phyloP scores from a whole-genome alignment of 106 monocot genomes.

The Dendrobium catenatum region DNA sequence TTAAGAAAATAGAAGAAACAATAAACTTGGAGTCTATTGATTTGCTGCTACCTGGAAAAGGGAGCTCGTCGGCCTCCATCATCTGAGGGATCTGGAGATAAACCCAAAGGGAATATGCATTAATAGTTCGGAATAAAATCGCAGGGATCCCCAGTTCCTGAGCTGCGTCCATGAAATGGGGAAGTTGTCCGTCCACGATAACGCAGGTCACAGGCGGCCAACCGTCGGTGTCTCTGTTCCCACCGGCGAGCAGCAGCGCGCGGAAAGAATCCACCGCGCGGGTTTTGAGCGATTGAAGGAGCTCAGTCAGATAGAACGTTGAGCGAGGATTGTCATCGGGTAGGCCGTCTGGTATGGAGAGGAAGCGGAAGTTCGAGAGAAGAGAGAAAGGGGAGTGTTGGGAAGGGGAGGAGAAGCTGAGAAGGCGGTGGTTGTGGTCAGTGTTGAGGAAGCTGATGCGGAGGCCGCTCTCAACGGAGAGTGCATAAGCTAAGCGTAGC shows the following conservation, averaged over 20 bases:
- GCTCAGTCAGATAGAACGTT: neutral
- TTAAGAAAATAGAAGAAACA: too few relatives aligned
- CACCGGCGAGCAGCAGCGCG: slow-evolving; percentile 8
- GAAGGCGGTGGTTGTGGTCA: neutral
- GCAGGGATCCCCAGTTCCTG: slow-evolving; percentile 40
- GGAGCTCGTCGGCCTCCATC: slow-evolving; percentile 1
- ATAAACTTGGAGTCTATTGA: too few relatives aligned
- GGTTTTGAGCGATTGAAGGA: slow-evolving; percentile 17
- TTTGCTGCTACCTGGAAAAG: too few relatives aligned
- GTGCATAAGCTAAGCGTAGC: neutral
- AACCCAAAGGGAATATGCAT: slow-evolving; percentile 25
- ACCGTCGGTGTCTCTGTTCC: neutral
- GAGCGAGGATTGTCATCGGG: slow-evolving; percentile 23
- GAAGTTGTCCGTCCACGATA: slow-evolving; percentile 24
- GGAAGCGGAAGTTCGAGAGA: slow-evolving; percentile 26
- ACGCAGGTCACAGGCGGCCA: slow-evolving; percentile 30
- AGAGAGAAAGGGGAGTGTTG: neutral
- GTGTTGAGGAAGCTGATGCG: slow-evolving; percentile 8
- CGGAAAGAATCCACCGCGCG: neutral
- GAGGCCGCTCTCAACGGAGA: neutral
- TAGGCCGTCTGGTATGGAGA: slow-evolving; percentile 46
- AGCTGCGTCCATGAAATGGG: slow-evolving; percentile 20
- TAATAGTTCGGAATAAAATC: slow-evolving; percentile 27
- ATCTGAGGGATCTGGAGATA: slow-evolving; percentile 22
- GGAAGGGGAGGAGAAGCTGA: slow-evolving; percentile 1